Conservation (phyloP, 1,284 basidiomycete species). For the Wolfiporia cocos region DNA sequence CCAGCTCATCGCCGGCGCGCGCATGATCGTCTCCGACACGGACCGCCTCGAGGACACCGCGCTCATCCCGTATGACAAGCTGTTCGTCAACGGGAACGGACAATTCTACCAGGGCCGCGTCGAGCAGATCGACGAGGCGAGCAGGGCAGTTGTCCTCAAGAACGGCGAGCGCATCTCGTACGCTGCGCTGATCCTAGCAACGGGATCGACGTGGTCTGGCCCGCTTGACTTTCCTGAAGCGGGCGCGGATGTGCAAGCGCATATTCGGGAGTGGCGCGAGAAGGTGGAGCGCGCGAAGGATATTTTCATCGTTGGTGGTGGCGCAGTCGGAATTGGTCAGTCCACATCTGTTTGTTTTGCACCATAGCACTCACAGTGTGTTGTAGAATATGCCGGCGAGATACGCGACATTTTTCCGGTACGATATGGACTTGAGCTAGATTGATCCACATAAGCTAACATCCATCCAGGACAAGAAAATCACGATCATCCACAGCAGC, state of each 20-base stretch:
- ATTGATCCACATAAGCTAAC: no score
- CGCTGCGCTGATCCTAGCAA: slow-evolving; percentile 48
- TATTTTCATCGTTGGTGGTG: slow-evolving; percentile 56
- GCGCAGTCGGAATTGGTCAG: slow-evolving; percentile 56
- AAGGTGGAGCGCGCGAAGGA: slow-evolving; percentile 42
- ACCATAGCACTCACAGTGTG: slow-evolving; percentile 3
- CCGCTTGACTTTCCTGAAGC: slow-evolving; percentile 40
- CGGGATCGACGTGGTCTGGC: slow-evolving; percentile 50
- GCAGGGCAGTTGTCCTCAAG: slow-evolving; percentile 40
- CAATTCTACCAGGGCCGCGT: slow-evolving; percentile 39
- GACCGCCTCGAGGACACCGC: slow-evolving; percentile 28
- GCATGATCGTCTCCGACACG: slow-evolving; percentile 27
- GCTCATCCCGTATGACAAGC: slow-evolving; percentile 36
- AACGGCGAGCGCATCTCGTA: slow-evolving; percentile 45
- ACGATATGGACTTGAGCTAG: no score
- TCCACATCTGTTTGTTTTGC: no score
- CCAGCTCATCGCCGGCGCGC: slow-evolving; percentile 27
- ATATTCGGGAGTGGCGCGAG: slow-evolving; percentile 36
- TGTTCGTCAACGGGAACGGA: slow-evolving; percentile 42
- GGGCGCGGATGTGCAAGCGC: slow-evolving; percentile 31
- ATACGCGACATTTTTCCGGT: slow-evolving; percentile 44
- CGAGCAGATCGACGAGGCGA: slow-evolving; percentile 35
- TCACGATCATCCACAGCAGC: slow-evolving; percentile 60
- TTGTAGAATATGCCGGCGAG: slow-evolving; percentile 50
- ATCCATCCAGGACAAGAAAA: slow-evolving; percentile 46